These are phyloP conservation scores for Suillus discolor DNA, from an alignment of 768 basidiomycete species.

Conservation along the genomic window DNA sequence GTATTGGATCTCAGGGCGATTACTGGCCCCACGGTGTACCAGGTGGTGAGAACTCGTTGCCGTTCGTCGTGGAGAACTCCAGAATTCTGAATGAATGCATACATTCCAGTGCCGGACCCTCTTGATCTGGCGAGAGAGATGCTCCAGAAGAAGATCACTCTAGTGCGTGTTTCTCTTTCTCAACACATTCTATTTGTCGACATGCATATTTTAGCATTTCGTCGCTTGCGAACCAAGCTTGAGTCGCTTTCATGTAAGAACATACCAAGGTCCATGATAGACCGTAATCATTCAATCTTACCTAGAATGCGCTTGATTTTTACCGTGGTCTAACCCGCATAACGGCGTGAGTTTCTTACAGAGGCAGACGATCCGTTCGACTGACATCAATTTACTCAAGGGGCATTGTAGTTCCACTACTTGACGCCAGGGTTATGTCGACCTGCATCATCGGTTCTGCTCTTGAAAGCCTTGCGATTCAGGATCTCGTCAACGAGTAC, in stretches of 20 bases:
- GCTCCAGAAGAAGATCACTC: constrained; percentile 53
- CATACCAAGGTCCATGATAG: not conserved
- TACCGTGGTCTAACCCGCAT: constrained; percentile 9
- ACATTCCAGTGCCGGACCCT: constrained; percentile 27
- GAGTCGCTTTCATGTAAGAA: constrained; percentile 6
- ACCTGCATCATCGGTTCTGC: constrained; percentile 5
- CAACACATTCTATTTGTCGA: constrained; percentile 3
- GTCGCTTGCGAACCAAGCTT: constrained; percentile 53
- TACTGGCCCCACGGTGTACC: constrained; percentile 39
- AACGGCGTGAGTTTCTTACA: constrained; percentile 3
- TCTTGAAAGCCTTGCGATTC: constrained; percentile 4
- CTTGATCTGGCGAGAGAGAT: constrained; percentile 40
- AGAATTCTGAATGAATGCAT: not conserved
- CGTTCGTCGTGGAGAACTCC: not conserved
- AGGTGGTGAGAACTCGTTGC: constrained; percentile 1
- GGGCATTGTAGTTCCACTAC: not conserved
- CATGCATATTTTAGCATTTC: constrained; percentile 43
- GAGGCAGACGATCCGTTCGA: too few relatives aligned
- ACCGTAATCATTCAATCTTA: not conserved
- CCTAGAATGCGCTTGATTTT: constrained; percentile 4
- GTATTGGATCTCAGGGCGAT: constrained; percentile 40
- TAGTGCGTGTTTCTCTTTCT: constrained; percentile 37
- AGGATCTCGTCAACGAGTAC: constrained; percentile 4
- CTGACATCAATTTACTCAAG: not conserved
- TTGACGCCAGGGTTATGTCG: constrained; percentile 3